These are phyloP conservation scores for Trichosanthes truncata DNA, from an alignment of 306 rosid genomes.

Conservation along the genomic window DNA sequence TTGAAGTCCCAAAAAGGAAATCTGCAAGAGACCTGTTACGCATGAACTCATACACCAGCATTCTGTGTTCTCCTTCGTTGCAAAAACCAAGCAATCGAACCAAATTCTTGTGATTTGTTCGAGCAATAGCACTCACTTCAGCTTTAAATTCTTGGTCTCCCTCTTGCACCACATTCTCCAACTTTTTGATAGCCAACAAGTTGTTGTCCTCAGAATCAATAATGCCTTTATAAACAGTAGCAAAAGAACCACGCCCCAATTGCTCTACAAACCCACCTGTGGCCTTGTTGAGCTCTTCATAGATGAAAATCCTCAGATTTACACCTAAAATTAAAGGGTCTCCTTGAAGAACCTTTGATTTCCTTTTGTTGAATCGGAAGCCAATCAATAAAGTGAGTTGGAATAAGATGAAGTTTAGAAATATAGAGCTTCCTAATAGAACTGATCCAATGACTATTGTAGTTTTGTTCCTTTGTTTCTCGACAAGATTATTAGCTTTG, in stretches of 20 bases:
- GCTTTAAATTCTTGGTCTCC: not conserved
- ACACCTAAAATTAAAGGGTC: not conserved
- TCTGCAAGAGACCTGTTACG: not conserved
- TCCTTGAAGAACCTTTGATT: not conserved
- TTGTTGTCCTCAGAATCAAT: not conserved
- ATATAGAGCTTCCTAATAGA: slow-evolving; percentile 31
- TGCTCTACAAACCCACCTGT: not conserved
- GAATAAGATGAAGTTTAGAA: slow-evolving; percentile 17
- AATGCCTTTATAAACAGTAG: not conserved
- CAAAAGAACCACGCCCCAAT: not conserved
- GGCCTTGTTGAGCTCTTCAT: slow-evolving; percentile 5
- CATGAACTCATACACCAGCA: not conserved
- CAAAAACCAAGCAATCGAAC: not conserved
- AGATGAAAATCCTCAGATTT: not conserved
- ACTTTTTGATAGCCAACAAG: not conserved
- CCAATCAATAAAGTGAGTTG: slow-evolving; percentile 10
- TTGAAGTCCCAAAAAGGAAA: not conserved
- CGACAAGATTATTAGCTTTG: not conserved
- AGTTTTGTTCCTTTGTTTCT: slow-evolving; percentile 2
- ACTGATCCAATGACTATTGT: slow-evolving; percentile 20
- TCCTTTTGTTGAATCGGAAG: not conserved
- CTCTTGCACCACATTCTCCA: not conserved
- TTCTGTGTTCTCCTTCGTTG: not conserved
- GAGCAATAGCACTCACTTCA: not conserved
- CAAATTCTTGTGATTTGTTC: slow-evolving; percentile 3